phyloP scores from a whole-genome alignment of 768 basidiomycete species.

The Agaricus subrufescens region DNA sequence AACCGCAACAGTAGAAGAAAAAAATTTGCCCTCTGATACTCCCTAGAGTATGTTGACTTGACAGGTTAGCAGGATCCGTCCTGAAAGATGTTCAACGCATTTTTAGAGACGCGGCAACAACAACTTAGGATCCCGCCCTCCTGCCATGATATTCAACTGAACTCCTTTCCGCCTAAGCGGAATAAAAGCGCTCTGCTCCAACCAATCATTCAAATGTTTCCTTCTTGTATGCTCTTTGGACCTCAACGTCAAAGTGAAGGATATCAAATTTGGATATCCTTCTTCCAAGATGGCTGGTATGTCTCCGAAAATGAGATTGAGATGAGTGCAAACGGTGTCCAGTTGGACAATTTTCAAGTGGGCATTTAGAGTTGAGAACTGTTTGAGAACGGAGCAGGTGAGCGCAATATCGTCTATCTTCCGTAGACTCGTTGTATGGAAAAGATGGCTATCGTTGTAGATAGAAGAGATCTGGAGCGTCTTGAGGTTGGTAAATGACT shows the following conservation, averaged over 20 bases:
- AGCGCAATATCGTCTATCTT: not conserved
- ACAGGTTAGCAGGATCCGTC: too few relatives aligned
- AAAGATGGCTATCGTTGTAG: not conserved
- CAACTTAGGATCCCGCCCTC: not conserved
- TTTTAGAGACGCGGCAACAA: not conserved
- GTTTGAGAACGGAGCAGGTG: not conserved
- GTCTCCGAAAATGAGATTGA: not conserved
- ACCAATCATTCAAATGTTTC: conserved; percentile 2
- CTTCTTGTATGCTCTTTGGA: not conserved
- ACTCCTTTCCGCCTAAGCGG: conserved; percentile 10
- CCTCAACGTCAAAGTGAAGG: not conserved
- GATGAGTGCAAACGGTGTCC: not conserved
- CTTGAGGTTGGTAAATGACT: not conserved
- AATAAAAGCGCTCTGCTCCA: not conserved
- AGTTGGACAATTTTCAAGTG: not conserved
- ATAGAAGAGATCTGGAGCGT: conserved; percentile 2
- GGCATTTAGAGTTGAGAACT: not conserved
- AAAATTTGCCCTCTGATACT: too few relatives aligned
- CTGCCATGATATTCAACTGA: not conserved
- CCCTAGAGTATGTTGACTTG: too few relatives aligned
- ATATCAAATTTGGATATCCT: not conserved
- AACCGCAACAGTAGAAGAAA: too few relatives aligned
- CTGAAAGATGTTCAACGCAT: too few relatives aligned
- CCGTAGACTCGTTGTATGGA: not conserved
- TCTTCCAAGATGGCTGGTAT: not conserved